Evolutionary conservation across 139 green algal genomes (phyloP), one percentile per base, ranked within the genome.

Genomic region (Astrephomene gubernaculifera): DNA sequence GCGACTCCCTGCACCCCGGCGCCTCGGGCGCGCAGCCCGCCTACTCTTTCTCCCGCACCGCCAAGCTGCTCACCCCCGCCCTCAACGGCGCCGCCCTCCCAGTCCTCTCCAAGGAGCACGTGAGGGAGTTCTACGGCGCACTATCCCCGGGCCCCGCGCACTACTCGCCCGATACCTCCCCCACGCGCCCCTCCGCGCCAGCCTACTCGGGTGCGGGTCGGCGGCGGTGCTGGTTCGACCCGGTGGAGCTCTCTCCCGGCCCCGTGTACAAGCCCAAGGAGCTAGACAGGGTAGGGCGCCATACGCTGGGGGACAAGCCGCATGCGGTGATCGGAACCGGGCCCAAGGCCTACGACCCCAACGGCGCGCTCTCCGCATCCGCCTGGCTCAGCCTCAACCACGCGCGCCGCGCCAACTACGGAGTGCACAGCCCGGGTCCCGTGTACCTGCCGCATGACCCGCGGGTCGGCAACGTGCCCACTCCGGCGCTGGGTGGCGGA

Each of bases 331-430:
- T 90, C 57, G 86, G 86, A 38, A 87, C 25, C 1, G 76, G 76
- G 10, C 76, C 76, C 57, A 83, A 83, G 82, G 70, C 8, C 64
- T 81, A 82, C 74, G 74, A 88, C 52, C 84, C 84, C 14, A 72
- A 67, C 44, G 9, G 36, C 21, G 67, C 73, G 27, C 74, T 88
- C 44, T 39, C 74, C 14, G 65, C 74, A 33, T 38, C 44, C 22
- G 29, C 72, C 39, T 88, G 81, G 74, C 74, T 88, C 39, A 74
- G 63, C 35, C 54, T 85, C 35, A 39, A 70, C 36, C 74, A 85
- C 65, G 84, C 84, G 36, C 74, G 53, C 7, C 65, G 73, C 27
- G 84, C 74, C 33, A 88, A 88, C 84, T 61, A 80, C 45, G 84
- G 84, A 65, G 33, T 85, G 1, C 38, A 85, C 74, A 53, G 44